Evolutionary conservation across 2,329 filamentous ascomycete genomes (phyloP).

Genomic region (Helicocarpus griseus): DNA sequence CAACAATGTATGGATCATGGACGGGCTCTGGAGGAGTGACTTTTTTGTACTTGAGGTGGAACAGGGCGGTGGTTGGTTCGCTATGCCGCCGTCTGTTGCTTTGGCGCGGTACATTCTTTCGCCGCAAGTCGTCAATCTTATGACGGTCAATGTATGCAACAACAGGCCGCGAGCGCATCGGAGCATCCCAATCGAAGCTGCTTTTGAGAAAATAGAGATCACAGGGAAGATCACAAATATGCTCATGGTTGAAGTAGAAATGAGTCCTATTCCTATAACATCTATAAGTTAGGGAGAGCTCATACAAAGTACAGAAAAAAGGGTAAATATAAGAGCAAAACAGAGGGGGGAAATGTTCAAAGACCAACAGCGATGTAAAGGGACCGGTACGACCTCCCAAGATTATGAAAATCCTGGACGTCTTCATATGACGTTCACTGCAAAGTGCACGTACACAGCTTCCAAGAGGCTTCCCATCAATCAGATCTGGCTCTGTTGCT

Average conservation of each 20-base stretch:
- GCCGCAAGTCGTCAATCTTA: background rate
- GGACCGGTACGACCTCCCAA: too few relatives aligned
- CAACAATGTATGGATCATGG: slow-evolving; percentile 7
- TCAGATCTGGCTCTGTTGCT: background rate
- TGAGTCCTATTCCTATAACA: too few relatives aligned
- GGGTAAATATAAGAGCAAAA: too few relatives aligned
- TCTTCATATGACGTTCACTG: too few relatives aligned
- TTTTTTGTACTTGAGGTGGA: background rate
- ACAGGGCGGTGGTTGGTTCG: background rate
- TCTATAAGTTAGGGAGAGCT: too few relatives aligned
- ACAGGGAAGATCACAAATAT: slow-evolving; percentile 1
- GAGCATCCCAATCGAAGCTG: background rate
- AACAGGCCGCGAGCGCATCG: background rate
- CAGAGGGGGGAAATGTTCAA: too few relatives aligned
- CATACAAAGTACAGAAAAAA: too few relatives aligned
- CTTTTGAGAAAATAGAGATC: background rate
- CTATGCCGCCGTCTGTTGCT: background rate
- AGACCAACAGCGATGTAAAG: too few relatives aligned
- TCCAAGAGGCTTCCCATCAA: background rate
- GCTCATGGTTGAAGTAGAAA: too few relatives aligned
- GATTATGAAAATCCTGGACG: too few relatives aligned
- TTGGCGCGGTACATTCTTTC: background rate
- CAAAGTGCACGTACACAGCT: background rate
- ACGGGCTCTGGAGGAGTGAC: background rate
- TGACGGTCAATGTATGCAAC: background rate